Conservation (phyloP, 257 asterid genomes). For the Solanum commersonii region DNA sequence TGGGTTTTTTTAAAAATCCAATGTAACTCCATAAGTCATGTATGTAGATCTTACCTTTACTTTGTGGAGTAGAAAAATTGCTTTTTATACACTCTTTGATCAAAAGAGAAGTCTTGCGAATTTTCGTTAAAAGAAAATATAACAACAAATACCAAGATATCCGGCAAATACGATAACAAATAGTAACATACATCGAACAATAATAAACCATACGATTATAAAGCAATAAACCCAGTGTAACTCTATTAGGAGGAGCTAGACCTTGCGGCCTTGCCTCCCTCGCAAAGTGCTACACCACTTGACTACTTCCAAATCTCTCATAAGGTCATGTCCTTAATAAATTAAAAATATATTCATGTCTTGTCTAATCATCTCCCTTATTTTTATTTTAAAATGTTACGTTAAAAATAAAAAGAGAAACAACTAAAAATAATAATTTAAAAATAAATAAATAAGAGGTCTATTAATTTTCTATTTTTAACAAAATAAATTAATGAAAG, state of each 20-base stretch:
- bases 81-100: too few species aligned
- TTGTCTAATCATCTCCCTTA: not conserved
- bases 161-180: too few species aligned
- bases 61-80: not conserved
- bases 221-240: not conserved
- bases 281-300: not conserved
- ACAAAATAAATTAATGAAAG: not conserved
- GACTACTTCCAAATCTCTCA: not conserved
- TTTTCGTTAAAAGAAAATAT: not conserved
- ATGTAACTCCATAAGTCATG: not conserved
- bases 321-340: not conserved
- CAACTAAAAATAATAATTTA: too few species aligned
- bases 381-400: not conserved
- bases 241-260: not conserved
- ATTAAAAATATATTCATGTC: not conserved
- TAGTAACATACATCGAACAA: not conserved
- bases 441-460: not conserved
- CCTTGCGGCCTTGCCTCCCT: not conserved
- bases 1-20: accelerated
- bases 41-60: not conserved
- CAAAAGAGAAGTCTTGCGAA: not conserved
- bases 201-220: not conserved
- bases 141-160: not conserved
- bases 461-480: too few species aligned
- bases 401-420: too few species aligned